A percentile compares a stretch with the other conserved stretches of the same genome.
Conservation (phyloP, 1,284 basidiomycete genomes). For the Marasmius oreades region DNA sequence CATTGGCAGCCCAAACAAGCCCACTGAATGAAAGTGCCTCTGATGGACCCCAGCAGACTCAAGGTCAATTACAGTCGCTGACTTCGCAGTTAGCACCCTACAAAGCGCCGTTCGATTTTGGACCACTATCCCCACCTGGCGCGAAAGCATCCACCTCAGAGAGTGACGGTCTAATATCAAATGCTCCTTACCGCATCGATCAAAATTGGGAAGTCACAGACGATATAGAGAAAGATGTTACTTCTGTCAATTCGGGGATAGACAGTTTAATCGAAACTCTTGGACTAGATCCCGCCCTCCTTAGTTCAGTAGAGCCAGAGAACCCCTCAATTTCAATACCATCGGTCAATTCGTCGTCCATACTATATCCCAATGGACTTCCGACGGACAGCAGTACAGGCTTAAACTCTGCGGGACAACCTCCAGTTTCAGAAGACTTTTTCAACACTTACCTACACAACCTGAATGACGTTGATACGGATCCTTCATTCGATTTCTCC, state of each 20-base stretch:
- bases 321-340: conserved; percentile 13
- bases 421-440: conserved; percentile 1
- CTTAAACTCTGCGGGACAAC: not conserved
- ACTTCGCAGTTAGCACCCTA: conserved; percentile 8
- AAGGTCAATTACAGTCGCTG: conserved; percentile 3
- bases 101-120: conserved; percentile 12
- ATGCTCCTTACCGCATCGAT: conserved; percentile 40
- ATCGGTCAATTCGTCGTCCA: not conserved
- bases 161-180: conserved; percentile 32
- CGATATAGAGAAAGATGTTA: conserved; percentile 72
- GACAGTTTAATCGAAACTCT: conserved; percentile 71
- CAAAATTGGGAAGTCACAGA: conserved; percentile 59
- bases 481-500: not conserved
- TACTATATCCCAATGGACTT: not conserved
- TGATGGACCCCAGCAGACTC: not conserved
- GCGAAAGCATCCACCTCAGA: conserved; percentile 6
- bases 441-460: not conserved
- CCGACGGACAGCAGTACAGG: not conserved
- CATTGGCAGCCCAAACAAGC: conserved; percentile 35
- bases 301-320: conserved; percentile 25
- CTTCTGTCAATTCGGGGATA: conserved; percentile 68
- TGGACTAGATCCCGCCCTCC: conserved; percentile 52
- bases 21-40: not conserved
- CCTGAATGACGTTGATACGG: not conserved
- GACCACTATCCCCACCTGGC: conserved; percentile 12